Conservation (phyloP, 1,139 yeast genomes). For the Kodamaea derodonti region DNA sequence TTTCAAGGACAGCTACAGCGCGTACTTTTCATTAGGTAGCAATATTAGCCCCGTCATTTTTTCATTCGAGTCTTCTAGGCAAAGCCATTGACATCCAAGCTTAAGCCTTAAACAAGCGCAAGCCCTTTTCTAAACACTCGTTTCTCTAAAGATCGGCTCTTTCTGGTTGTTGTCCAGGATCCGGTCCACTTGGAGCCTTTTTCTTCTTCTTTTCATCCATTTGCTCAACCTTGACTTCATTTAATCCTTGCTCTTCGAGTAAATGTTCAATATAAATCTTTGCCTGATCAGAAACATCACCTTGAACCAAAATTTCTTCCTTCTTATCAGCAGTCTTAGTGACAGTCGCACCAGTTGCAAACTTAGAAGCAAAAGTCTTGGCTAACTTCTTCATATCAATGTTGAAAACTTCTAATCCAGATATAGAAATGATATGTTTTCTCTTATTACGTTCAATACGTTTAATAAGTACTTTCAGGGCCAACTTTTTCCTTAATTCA, state of each 20-base stretch:
- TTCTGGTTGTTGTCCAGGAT: slow-evolving; percentile 8
- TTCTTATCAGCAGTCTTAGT: slow-evolving; percentile 87
- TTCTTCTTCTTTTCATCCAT: slow-evolving; percentile 79
- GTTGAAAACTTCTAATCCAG: slow-evolving; percentile 85
- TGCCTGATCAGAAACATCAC: slow-evolving; percentile 92
- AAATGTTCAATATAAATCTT: slow-evolving; percentile 69
- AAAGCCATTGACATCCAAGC: no score
- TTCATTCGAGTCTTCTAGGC: no score
- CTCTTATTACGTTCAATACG: slow-evolving; percentile 89
- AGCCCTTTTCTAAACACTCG: no score
- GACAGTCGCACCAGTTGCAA: slow-evolving; percentile 97
- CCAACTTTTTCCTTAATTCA: slow-evolving; percentile 72
- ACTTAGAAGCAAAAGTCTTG: slow-evolving; percentile 87
- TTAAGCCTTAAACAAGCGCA: no score
- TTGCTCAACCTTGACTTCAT: slow-evolving; percentile 83
- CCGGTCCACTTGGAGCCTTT: slow-evolving; percentile 34
- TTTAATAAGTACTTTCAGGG: slow-evolving; percentile 78
- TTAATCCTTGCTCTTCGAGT: slow-evolving; percentile 76
- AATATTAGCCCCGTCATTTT: no score
- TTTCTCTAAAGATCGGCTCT: no score
- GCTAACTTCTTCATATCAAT: slow-evolving; percentile 88
- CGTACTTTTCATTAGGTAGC: no score
- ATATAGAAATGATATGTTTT: slow-evolving; percentile 81
- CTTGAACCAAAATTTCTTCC: slow-evolving; percentile 90
- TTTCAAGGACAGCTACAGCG: no score